Conservation (phyloP, 2,329 filamentous ascomycete species). For the Aspergillus sp. region DNA sequence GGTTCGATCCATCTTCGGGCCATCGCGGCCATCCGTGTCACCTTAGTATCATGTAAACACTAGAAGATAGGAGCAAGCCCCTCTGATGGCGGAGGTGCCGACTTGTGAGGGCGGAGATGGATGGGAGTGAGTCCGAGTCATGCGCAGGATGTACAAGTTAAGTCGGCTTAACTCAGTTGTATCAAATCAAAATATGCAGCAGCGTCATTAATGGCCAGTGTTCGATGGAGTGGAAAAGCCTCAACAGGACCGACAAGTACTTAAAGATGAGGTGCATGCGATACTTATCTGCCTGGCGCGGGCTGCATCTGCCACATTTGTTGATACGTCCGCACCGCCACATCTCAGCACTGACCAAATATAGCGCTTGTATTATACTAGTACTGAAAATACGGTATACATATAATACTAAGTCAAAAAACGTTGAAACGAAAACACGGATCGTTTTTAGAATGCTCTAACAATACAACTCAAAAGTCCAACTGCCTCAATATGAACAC, state of each 20-base stretch:
- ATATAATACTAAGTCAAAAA: background rate
- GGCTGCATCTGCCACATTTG: background rate
- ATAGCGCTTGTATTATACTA: background rate
- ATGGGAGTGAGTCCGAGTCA: conserved; percentile 4
- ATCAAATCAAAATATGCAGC: background rate
- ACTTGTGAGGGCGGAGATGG: conserved; percentile 10
- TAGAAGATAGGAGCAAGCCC: background rate
- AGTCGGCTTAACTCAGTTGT: background rate
- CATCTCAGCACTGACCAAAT: background rate
- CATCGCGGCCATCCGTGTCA: background rate
- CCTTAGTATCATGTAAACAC: background rate
- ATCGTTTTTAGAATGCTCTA: background rate
- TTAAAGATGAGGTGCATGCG: background rate
- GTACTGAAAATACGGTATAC: background rate
- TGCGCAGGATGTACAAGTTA: background rate
- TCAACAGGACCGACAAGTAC: background rate
- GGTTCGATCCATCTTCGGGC: background rate
- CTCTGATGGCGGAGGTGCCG: conserved; percentile 14
- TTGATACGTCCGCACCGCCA: conserved; percentile 5
- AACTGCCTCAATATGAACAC: background rate
- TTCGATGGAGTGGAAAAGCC: background rate
- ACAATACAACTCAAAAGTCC: background rate
- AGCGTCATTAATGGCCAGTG: background rate
- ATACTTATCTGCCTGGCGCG: conserved; percentile 2
- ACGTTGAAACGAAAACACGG: background rate